These are phyloP conservation scores for Urtica urens DNA, from an alignment of 306 rosid genomes.

Conservation along the genomic window DNA sequence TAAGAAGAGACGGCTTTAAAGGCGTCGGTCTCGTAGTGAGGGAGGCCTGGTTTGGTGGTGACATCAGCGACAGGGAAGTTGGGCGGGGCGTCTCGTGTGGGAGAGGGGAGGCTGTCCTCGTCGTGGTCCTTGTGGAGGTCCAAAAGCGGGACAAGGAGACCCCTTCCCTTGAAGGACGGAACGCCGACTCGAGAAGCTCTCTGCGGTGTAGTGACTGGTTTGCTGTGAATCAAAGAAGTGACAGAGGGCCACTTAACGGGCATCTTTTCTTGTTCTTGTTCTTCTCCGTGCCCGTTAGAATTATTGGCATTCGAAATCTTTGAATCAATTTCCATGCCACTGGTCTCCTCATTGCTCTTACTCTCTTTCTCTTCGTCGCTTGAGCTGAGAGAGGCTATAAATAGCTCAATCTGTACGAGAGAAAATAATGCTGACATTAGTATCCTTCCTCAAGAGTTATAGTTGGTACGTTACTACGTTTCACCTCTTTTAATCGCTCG, in stretches of 20 bases:
- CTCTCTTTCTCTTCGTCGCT: conserved; percentile 22
- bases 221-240: conserved; percentile 13
- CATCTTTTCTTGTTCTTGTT: no score
- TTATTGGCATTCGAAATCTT: conserved; percentile 15
- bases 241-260: conserved; percentile 24
- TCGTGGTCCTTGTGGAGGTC: conserved; percentile 98
- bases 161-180: conserved; percentile 50
- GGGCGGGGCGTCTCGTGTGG: conserved; percentile 61
- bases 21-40: conserved; percentile 76
- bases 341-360: conserved; percentile 15
- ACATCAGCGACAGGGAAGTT: conserved; percentile 35
- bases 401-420: conserved; percentile 47
- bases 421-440: conserved; percentile 13
- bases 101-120: conserved; percentile 89
- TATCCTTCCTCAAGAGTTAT: not conserved
- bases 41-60: conserved; percentile 34
- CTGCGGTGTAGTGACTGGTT: conserved; percentile 6
- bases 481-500: conserved; percentile 62
- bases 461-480: not conserved
- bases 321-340: conserved; percentile 18
- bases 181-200: conserved; percentile 35
- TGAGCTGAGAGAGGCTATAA: conserved; percentile 30
- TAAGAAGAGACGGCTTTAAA: conserved; percentile 75
- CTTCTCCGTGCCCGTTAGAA: conserved; percentile 15
- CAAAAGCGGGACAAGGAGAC: conserved; percentile 56